phyloP scores from a whole-genome alignment of 1,284 basidiomycete genomes.

The Fomitiporia mediterranea region DNA sequence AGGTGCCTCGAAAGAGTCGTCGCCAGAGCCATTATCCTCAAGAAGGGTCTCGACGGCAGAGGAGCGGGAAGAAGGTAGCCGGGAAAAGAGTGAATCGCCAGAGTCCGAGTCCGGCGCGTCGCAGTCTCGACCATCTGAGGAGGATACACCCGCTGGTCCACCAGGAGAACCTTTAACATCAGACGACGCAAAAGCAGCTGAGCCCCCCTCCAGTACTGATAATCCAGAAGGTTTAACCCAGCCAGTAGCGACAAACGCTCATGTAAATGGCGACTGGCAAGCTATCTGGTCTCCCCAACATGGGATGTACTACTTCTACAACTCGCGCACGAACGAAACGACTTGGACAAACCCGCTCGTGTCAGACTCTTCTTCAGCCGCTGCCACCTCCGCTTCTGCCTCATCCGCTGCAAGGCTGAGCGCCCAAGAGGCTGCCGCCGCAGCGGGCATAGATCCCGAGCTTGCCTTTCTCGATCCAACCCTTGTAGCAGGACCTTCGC shows the following conservation, averaged over 20 bases:
- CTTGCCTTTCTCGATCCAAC: slow-evolving; percentile 79
- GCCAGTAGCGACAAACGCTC: slow-evolving; percentile 22
- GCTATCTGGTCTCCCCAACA: slow-evolving; percentile 80
- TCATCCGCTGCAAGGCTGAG: slow-evolving; percentile 36
- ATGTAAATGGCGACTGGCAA: slow-evolving; percentile 59
- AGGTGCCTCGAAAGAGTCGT: slow-evolving; percentile 5
- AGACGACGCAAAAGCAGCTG: slow-evolving; percentile 10
- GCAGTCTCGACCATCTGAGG: not conserved
- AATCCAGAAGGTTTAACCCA: not conserved
- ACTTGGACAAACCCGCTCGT: slow-evolving; percentile 84
- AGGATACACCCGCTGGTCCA: not conserved
- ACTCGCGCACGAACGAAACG: slow-evolving; percentile 72
- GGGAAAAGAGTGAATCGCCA: not conserved
- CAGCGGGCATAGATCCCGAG: slow-evolving; percentile 80
- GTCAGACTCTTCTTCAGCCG: slow-evolving; percentile 3
- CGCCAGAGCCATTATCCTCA: not conserved
- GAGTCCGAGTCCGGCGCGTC: slow-evolving; percentile 9
- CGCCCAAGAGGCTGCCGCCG: slow-evolving; percentile 58
- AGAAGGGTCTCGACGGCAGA: no score
- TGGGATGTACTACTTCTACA: slow-evolving; percentile 88
- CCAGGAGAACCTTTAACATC: slow-evolving; percentile 17
- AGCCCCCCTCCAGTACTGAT: not conserved
- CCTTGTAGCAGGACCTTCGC: slow-evolving; percentile 44
- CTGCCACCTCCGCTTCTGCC: slow-evolving; percentile 26
- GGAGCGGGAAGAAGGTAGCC: not conserved